Percentiles rank a stretch among this genome's conserved stretches.
These are phyloP conservation scores for Suhomyces chickasaworum DNA, from an alignment of 1,139 yeast species.

Conservation along the genomic window DNA sequence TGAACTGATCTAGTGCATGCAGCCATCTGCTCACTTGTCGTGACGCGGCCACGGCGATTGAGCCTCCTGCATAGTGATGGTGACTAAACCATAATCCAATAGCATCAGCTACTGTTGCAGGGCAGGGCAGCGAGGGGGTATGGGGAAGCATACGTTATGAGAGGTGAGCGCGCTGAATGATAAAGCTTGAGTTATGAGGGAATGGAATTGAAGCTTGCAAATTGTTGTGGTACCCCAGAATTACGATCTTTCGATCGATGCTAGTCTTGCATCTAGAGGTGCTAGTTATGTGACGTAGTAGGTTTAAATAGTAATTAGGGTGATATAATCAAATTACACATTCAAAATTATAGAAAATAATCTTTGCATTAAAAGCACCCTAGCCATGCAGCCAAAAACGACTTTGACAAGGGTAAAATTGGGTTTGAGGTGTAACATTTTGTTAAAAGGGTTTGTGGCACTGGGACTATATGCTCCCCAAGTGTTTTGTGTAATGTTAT, in stretches of 20 bases:
- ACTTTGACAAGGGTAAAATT: constrained; percentile 1
- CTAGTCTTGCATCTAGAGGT: not conserved
- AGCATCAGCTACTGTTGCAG: not conserved
- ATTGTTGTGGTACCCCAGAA: not conserved
- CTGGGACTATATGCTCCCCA: too few species aligned
- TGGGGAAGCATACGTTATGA: too few species aligned
- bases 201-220: not conserved
- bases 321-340: constrained; percentile 3
- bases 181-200: not conserved
- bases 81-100: not conserved
- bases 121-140: not conserved
- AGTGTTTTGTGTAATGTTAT: not conserved
- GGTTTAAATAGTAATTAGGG: constrained; percentile 2
- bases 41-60: not conserved
- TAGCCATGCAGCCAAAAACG: not conserved
- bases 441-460: too few species aligned
- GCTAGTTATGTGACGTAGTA: not conserved
- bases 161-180: not conserved
- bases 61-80: not conserved
- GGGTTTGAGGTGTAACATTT: not conserved
- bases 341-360: not conserved
- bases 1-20: not conserved
- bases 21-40: not conserved
- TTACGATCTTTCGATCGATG: not conserved
- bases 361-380: not conserved